Conservation (phyloP, 495 filamentous ascomycete genomes). For the Schizothecium vesticola region DNA sequence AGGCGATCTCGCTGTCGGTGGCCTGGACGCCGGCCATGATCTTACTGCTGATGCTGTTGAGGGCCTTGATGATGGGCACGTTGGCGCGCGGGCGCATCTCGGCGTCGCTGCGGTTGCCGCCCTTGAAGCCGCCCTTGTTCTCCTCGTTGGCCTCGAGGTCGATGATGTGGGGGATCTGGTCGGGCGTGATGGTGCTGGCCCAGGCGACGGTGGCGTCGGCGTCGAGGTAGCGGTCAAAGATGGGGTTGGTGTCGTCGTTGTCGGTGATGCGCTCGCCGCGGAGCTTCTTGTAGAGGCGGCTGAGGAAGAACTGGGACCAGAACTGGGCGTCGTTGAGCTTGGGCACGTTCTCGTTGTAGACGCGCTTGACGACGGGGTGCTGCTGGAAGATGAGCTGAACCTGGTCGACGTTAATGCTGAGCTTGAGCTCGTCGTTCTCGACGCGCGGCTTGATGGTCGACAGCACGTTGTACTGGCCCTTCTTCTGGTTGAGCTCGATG, state of each 20-base stretch:
- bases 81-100: conserved; percentile 71
- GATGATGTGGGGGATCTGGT: conserved; percentile 78
- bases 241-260: conserved; percentile 61
- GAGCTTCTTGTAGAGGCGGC: conserved; percentile 81
- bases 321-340: conserved; percentile 74
- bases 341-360: conserved; percentile 91
- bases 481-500: conserved; percentile 77
- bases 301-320: conserved; percentile 89
- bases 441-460: conserved; percentile 79
- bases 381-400: conserved; percentile 88
- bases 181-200: conserved; percentile 44
- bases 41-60: conserved; percentile 85
- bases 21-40: conserved; percentile 81
- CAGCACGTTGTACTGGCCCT: conserved; percentile 87
- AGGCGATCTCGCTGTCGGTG: conserved; percentile 55
- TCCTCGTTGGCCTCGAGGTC: conserved; percentile 92
- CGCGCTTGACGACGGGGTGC: conserved; percentile 82
- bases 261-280: conserved; percentile 81
- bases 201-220: conserved; percentile 54
- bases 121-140: conserved; percentile 60
- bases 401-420: conserved; percentile 87
- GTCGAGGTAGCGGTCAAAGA: conserved; percentile 80
- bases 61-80: conserved; percentile 64
- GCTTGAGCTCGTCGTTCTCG: conserved; percentile 67
- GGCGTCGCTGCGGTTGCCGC: conserved; percentile 77